Percentiles rank a stretch among this genome's conserved stretches.
Evolutionary conservation across 164 flowering plant genomes (phyloP).

Genomic region (Taxillus chinensis): DNA sequence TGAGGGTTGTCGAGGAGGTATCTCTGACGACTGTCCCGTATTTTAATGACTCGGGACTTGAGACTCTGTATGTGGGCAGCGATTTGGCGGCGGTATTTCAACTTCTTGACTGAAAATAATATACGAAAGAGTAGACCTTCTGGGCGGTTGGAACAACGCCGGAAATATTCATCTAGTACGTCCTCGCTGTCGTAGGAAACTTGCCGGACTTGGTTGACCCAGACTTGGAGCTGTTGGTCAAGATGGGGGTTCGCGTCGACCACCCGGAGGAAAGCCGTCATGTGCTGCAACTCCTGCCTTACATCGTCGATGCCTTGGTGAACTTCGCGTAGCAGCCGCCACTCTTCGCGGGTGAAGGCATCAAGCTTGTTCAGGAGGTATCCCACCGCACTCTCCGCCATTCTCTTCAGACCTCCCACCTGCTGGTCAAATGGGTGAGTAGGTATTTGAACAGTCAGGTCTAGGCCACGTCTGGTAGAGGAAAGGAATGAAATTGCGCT

Average conservation of each 20-base stretch:
- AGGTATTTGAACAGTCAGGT: too few relatives aligned
- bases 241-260: constrained; percentile 23
- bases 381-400: constrained; percentile 26
- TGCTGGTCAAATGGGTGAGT: too few relatives aligned
- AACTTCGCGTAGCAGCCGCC: constrained; percentile 14
- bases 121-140: constrained; percentile 8
- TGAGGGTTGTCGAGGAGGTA: constrained; percentile 13
- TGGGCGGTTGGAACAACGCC: not conserved
- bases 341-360: constrained; percentile 11
- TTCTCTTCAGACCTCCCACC: not conserved
- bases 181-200: constrained; percentile 26
- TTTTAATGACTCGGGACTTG: constrained; percentile 14
- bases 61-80: constrained; percentile 18
- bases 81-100: constrained; percentile 9
- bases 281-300: constrained; percentile 25
- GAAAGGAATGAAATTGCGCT: too few relatives aligned
- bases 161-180: constrained; percentile 22
- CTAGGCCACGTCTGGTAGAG: too few relatives aligned
- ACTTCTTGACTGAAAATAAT: constrained; percentile 7
- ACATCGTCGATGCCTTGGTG: constrained; percentile 19
- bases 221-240: constrained; percentile 16
- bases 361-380: constrained; percentile 25
- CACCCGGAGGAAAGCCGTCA: constrained; percentile 24
- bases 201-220: constrained; percentile 33
- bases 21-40: constrained; percentile 25